Percentiles rank a stretch among this genome's conserved stretches.
These are phyloP conservation scores for Stylosanthes scabra DNA, from an alignment of 331 rosid genomes.

Conservation along the genomic window DNA sequence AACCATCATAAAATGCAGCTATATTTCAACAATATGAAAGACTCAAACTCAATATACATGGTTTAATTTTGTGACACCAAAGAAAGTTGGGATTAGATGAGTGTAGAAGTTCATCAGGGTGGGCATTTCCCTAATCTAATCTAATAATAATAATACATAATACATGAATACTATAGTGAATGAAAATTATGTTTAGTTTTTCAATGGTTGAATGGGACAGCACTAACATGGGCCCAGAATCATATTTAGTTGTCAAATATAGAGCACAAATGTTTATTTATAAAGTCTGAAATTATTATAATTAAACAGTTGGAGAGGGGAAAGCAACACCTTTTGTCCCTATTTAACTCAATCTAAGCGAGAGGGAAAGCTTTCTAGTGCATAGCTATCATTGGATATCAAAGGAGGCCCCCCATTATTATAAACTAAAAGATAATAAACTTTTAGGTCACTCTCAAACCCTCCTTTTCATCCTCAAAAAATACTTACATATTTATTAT, in stretches of 20 bases:
- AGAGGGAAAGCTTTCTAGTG: slow-evolving; percentile 39
- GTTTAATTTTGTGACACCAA: slow-evolving; percentile 3
- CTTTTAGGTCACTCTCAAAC: slow-evolving; percentile 33
- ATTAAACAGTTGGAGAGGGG: slow-evolving; percentile 20
- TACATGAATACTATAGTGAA: no score
- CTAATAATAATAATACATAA: no score
- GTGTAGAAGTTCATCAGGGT: slow-evolving; percentile 31
- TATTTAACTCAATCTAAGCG: slow-evolving; percentile 44
- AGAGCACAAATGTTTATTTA: slow-evolving; percentile 35
- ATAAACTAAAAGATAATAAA: slow-evolving; percentile 23
- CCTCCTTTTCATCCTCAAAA: slow-evolving; percentile 29
- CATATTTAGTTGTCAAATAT: slow-evolving; percentile 47
- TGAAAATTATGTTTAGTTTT: neutral
- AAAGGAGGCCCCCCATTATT: slow-evolving; percentile 10
- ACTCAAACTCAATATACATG: neutral
- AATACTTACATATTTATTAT: neutral
- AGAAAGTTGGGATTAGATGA: slow-evolving; percentile 1
- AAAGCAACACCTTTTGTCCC: slow-evolving; percentile 44
- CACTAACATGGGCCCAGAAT: slow-evolving; percentile 45
- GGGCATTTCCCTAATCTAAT: slow-evolving; percentile 12
- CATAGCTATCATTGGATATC: slow-evolving; percentile 28
- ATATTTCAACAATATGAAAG: no score
- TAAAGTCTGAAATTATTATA: slow-evolving; percentile 37
- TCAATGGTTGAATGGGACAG: slow-evolving; percentile 43
- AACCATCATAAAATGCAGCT: no score